phyloP scores from a whole-genome alignment of 23 red algal genomes.

The Gracilaria caudata region DNA sequence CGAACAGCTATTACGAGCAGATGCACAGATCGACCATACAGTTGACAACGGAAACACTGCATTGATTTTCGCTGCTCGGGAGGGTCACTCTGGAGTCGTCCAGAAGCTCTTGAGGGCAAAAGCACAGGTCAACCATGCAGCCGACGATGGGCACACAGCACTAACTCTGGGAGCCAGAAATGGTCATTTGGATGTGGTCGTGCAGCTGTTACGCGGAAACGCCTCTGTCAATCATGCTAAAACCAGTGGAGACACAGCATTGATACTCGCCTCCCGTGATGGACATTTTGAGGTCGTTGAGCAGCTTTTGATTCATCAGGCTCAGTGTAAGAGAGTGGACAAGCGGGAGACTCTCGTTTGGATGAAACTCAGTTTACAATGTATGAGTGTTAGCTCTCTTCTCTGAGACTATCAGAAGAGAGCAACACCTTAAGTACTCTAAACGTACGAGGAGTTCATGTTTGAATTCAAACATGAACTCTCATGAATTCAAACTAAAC shows the following conservation, averaged over 20 bases:
- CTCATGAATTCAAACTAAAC: not conserved
- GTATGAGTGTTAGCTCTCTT: not conserved
- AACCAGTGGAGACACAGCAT: not conserved
- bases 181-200: not conserved
- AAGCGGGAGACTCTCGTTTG: constrained; percentile 4
- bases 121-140: not conserved
- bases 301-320: not conserved
- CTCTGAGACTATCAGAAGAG: not conserved
- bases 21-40: not conserved
- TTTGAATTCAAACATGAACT: constrained; percentile 2
- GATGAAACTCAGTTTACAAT: constrained; percentile 4
- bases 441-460: not conserved
- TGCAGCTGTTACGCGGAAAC: not conserved
- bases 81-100: not conserved
- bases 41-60: not conserved
- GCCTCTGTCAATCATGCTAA: not conserved
- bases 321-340: too few relatives aligned
- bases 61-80: not conserved
- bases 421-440: not conserved
- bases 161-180: not conserved
- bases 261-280: not conserved
- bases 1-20: not conserved
- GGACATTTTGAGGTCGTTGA: not conserved
- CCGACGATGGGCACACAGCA: not conserved
- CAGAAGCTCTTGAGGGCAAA: not conserved